Percentiles rank a stretch among this genome's conserved stretches.
phyloP scores from a whole-genome alignment of 2,329 filamentous ascomycete genomes.

The Pseudonectria buxi region DNA sequence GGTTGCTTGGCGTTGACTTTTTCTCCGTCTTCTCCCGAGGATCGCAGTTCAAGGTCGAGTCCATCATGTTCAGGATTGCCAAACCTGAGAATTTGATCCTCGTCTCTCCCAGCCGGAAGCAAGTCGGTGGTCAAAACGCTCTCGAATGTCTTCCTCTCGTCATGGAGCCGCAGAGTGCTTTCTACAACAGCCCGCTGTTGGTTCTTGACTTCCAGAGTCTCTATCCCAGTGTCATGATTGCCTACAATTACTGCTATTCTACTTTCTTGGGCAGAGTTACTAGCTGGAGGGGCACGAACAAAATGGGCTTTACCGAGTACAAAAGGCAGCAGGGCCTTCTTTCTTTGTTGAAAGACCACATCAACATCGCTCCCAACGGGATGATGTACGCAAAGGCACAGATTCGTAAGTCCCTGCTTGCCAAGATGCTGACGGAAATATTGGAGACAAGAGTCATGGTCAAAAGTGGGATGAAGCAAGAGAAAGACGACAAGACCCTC shows the following conservation, averaged over 20 bases:
- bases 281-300: slow-evolving; percentile 83
- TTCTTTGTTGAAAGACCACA: slow-evolving; percentile 70
- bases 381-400: slow-evolving; percentile 89
- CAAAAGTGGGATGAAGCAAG: slow-evolving; percentile 90
- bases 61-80: slow-evolving; percentile 95
- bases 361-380: slow-evolving; percentile 92
- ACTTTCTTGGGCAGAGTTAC: slow-evolving; percentile 84
- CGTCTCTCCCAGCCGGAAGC: slow-evolving; percentile 81
- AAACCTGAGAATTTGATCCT: slow-evolving; percentile 94
- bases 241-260: slow-evolving; percentile 98
- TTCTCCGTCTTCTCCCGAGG: slow-evolving; percentile 92
- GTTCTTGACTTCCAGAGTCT: slow-evolving; percentile 95
- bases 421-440: slow-evolving; percentile 95
- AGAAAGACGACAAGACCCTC: slow-evolving; percentile 79
- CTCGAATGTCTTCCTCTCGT: slow-evolving; percentile 90
- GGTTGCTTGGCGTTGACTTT: slow-evolving; percentile 89
- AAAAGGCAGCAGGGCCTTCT: slow-evolving; percentile 68
- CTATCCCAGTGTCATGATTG: slow-evolving; percentile 97
- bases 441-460: slow-evolving; percentile 96
- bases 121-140: slow-evolving; percentile 90
- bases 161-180: slow-evolving; percentile 94
- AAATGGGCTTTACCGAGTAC: slow-evolving; percentile 92
- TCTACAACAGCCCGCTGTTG: slow-evolving; percentile 83
- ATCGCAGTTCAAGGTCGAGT: slow-evolving; percentile 98
- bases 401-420: slow-evolving; percentile 82